These are phyloP conservation scores for Arctium minus DNA, from an alignment of 129 eudicot genomes.

Conservation along the genomic window DNA sequence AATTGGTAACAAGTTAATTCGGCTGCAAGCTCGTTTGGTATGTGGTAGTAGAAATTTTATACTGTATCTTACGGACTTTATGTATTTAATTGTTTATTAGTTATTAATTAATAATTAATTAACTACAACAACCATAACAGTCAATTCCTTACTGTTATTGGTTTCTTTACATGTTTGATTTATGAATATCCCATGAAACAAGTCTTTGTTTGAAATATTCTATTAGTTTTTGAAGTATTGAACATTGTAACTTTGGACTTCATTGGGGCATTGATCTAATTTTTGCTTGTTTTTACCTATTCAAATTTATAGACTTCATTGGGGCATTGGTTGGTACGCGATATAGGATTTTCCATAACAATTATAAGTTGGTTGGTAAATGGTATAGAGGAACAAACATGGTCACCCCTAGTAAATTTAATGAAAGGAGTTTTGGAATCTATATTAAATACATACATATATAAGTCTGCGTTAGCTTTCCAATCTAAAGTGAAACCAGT, in stretches of 20 bases:
- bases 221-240: not conserved
- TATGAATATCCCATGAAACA: not conserved
- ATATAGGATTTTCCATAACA: no score
- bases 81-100: not conserved
- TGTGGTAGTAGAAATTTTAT: not conserved
- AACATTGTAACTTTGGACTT: not conserved
- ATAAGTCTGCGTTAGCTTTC: not conserved
- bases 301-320: no score
- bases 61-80: not conserved
- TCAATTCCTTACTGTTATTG: not conserved
- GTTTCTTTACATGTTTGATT: not conserved
- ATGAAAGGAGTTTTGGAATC: not conserved
- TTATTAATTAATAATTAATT: no score
- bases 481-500: constrained; percentile 1
- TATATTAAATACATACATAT: not conserved
- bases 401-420: not conserved
- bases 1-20: not conserved
- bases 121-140: not conserved
- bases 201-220: not conserved
- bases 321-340: not conserved
- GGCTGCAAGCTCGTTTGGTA: not conserved
- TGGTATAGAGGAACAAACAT: not conserved
- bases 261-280: not conserved
- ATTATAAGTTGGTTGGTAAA: no score
- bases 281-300: not conserved